Conservation (phyloP, 768 basidiomycete species). For the Suillus sp. region DNA sequence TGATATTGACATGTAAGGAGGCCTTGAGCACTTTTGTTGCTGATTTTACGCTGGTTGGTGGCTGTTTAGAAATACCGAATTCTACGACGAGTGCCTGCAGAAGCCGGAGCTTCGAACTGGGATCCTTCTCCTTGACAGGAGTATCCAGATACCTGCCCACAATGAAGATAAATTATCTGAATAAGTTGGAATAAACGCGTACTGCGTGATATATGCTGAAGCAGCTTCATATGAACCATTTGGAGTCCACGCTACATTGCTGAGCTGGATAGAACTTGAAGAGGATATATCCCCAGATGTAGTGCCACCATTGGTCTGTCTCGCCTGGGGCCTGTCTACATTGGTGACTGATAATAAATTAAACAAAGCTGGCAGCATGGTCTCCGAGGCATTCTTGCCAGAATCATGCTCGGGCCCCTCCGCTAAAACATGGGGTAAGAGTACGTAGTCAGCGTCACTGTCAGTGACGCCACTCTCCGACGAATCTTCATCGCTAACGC, state of each 20-base stretch:
- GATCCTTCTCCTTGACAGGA: slow-evolving; percentile 16
- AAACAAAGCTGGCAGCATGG: slow-evolving; percentile 17
- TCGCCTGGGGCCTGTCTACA: neutral
- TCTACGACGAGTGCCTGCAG: slow-evolving; percentile 78
- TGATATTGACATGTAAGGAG: slow-evolving; percentile 68
- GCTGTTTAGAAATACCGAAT: slow-evolving; percentile 56
- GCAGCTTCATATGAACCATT: slow-evolving; percentile 29
- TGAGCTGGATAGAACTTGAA: slow-evolving; percentile 11
- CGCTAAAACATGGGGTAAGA: slow-evolving; percentile 16
- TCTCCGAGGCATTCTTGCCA: slow-evolving; percentile 13
- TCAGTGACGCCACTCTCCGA: slow-evolving; percentile 12
- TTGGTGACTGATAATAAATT: slow-evolving; percentile 24
- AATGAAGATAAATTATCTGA: neutral
- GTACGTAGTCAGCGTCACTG: slow-evolving; percentile 26
- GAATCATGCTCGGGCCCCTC: neutral
- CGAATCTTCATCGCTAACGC: slow-evolving; percentile 1
- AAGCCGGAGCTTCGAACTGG: slow-evolving; percentile 48
- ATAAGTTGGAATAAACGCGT: slow-evolving; percentile 6
- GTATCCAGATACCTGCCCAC: slow-evolving; percentile 26
- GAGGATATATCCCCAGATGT: neutral
- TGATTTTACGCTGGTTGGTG: slow-evolving; percentile 63
- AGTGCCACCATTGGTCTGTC: neutral
- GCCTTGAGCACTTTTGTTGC: slow-evolving; percentile 71
- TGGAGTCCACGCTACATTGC: slow-evolving; percentile 18
- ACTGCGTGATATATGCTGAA: slow-evolving; percentile 30